phyloP scores from a whole-genome alignment of 1,284 basidiomycete species.

The Cutaneotrichosporon dermatis region DNA sequence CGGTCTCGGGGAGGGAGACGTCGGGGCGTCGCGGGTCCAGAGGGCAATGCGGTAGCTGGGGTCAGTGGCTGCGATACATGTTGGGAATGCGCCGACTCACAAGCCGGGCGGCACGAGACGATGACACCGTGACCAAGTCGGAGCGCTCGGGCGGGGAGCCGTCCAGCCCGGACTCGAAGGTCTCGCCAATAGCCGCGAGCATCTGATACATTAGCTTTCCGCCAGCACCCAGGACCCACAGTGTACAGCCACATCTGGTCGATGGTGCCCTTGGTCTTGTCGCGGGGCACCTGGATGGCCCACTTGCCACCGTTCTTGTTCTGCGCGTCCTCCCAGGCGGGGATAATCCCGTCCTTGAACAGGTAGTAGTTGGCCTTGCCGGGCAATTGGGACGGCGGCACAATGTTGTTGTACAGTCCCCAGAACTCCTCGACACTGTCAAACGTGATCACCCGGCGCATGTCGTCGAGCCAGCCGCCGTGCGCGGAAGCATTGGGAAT shows the following conservation, averaged over 20 bases:
- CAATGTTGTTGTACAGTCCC: conserved; percentile 98
- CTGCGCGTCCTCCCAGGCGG: conserved; percentile 92
- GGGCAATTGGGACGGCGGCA: conserved; percentile 89
- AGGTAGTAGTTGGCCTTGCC: conserved; percentile 98
- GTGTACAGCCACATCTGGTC: conserved; percentile 99
- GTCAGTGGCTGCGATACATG: neutral
- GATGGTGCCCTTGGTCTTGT: conserved; percentile 78
- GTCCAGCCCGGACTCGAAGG: conserved; percentile 71
- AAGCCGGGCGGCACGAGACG: conserved; percentile 91
- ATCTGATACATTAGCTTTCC: conserved; percentile 56
- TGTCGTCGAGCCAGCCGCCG: conserved; percentile 91
- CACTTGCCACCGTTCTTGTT: conserved; percentile 98
- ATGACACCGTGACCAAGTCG: conserved; percentile 91
- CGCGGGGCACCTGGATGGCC: conserved; percentile 94
- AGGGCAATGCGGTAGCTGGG: conserved; percentile 80
- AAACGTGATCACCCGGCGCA: conserved; percentile 87
- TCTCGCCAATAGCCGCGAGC: conserved; percentile 94
- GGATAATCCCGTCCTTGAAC: conserved; percentile 93
- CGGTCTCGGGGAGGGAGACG: conserved; percentile 38
- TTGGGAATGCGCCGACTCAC: conserved; percentile 27
- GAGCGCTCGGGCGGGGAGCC: conserved; percentile 49
- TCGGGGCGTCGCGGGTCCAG: conserved; percentile 82
- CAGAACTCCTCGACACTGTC: conserved; percentile 96
- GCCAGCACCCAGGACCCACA: conserved; percentile 52
- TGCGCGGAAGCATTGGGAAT: conserved; percentile 62